Conservation (phyloP, 106 monocot species). For the Narthecium ossifragum region DNA sequence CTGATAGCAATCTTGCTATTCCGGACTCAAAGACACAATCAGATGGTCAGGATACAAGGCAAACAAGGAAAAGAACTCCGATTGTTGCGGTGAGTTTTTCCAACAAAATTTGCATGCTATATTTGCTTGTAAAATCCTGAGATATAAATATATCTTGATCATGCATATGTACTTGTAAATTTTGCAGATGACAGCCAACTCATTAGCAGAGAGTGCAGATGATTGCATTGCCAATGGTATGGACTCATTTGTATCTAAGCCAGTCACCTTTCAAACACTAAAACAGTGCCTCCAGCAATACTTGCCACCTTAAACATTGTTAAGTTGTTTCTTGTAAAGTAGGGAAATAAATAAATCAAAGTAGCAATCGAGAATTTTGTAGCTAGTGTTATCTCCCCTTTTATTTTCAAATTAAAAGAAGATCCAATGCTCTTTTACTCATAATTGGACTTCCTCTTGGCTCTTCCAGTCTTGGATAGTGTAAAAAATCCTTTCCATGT, state of each 20-base stretch:
- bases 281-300: constrained; percentile 56
- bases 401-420: no score
- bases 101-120: not conserved
- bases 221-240: constrained; percentile 73
- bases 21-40: constrained; percentile 7
- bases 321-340: constrained; percentile 37
- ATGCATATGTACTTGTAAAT: constrained; percentile 1
- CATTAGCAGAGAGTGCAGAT: constrained; percentile 54
- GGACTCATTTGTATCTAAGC: constrained; percentile 78
- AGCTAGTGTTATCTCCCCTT: no score
- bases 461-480: no score
- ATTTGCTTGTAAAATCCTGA: not conserved
- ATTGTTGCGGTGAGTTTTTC: constrained; percentile 54
- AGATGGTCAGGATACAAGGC: constrained; percentile 9
- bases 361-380: not conserved
- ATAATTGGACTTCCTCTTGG: no score
- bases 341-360: constrained; percentile 6
- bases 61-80: constrained; percentile 31
- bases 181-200: constrained; percentile 76
- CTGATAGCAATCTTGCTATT: constrained; percentile 9
- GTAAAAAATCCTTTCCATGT: no score
- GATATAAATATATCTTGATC: not conserved
- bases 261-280: constrained; percentile 57
- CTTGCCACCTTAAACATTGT: constrained; percentile 29
- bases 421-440: no score